Evolutionary conservation across 441 rosid species (phyloP), one percentile per base, ranked within the genome.

Genomic region (Erodium texanum): DNA sequence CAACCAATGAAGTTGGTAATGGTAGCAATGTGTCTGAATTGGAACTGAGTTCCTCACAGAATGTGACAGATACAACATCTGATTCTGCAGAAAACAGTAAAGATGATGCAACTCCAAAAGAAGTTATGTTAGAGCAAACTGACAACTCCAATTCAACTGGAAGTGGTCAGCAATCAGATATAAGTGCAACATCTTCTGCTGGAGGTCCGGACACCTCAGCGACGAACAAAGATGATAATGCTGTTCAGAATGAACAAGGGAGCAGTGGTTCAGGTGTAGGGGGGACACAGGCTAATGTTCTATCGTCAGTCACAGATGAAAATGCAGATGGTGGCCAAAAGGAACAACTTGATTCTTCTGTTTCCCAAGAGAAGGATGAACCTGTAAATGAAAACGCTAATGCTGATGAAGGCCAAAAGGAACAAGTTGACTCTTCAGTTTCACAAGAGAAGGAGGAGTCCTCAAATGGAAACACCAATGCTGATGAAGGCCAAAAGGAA

Each of bases 81-180:
- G 66, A 41, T 24, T 65, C 68, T 27, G 66, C 64, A 18, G 58
- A 24, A 19, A 74, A 67, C 20, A 65, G 27, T 29, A 27, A 36
- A 66, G 83, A 77, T 48, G 81, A 70, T 16, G 73, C 75, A 36
- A 66, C 68, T 72, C 27, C 23, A 12, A 66, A 79, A 62, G 71
- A 74, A 74, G 80, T 48, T 78, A 66, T 38, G 32, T 77, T 15
- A 24, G 76, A 67, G 45, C 81, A 78, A 68, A 64, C 76, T n/a
- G 88, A 81, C 82, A 81, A 78, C 71, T 72, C 77, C 8, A 79
- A 75, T 50, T 77, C 79, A 1, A 88, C 66, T 74, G 76, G 79
- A 36, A 68, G 76, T 45, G 80, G 76, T 68, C 77, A 79, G 66
- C 84, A 79, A 68, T 78, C 87, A 32, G 85, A 76, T 76, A 68